Evolutionary conservation across 2,329 filamentous ascomycete genomes (phyloP).

Genomic region (Monilinia fructicola): DNA sequence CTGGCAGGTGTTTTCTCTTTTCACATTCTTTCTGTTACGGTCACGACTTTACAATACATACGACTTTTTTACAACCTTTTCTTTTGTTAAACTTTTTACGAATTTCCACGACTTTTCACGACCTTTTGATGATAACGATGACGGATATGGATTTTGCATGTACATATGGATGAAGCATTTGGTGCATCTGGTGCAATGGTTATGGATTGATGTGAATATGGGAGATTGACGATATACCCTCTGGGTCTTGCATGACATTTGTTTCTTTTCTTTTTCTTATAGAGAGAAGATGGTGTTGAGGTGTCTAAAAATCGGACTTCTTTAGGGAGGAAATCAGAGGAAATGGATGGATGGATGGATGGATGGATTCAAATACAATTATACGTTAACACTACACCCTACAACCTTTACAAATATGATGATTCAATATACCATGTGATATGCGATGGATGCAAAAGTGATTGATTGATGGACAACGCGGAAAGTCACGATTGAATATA

Average conservation of each 20-base stretch:
- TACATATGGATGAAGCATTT: not conserved
- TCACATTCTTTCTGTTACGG: not conserved
- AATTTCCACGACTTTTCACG: not conserved
- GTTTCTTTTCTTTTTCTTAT: not conserved
- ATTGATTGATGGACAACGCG: no score
- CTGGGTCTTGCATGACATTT: not conserved
- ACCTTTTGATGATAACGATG: not conserved
- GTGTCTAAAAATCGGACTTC: not conserved
- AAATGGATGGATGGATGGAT: not conserved
- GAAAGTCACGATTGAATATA: no score
- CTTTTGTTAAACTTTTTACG: slow-evolving; percentile 1
- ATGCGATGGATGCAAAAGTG: no score
- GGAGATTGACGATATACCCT: slow-evolving; percentile 12
- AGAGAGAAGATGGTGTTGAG: not conserved
- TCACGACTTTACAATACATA: not conserved
- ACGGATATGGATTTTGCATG: not conserved
- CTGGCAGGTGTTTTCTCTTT: not conserved
- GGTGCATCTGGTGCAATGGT: not conserved
- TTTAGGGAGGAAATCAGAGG: not conserved
- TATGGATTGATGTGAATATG: not conserved
- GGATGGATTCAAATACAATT: not conserved
- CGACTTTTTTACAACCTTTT: not conserved
- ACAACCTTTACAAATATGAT: not conserved
- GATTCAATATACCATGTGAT: not conserved
- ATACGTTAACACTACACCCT: not conserved